A percentile compares a stretch with the other conserved stretches of the same genome.
phyloP scores from a whole-genome alignment of 345 rosid genomes.

The Erodium maritimum region DNA sequence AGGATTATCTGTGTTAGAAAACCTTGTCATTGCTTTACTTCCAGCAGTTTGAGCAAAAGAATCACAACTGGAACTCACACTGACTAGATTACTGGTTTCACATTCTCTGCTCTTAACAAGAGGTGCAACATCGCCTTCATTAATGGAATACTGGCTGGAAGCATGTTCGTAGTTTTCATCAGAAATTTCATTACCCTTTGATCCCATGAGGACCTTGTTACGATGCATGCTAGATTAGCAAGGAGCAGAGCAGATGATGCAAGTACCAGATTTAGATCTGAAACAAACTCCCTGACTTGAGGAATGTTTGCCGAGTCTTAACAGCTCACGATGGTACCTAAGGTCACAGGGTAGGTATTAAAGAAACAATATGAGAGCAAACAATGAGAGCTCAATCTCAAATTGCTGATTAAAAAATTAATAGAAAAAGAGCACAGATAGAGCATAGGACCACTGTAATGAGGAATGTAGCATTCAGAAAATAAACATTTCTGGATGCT shows the following conservation, averaged over 20 bases:
- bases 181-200: conserved; percentile 44
- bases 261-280: conserved; percentile 61
- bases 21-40: conserved; percentile 40
- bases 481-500: too few relatives aligned
- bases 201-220: conserved; percentile 32
- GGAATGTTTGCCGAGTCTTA: conserved; percentile 23
- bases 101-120: conserved; percentile 16
- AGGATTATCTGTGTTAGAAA: conserved; percentile 27
- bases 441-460: too few relatives aligned
- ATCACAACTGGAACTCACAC: conserved; percentile 43
- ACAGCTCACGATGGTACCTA: conserved; percentile 27
- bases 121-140: conserved; percentile 30
- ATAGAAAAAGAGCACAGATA: background rate
- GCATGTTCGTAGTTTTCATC: conserved; percentile 47
- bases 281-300: conserved; percentile 32
- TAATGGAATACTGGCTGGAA: conserved; percentile 48
- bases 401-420: background rate
- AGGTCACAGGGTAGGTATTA: conserved; percentile 9
- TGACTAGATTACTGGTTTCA: conserved; percentile 42
- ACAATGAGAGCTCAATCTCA: background rate
- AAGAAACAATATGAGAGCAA: conserved; percentile 4
- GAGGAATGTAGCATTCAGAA: too few relatives aligned
- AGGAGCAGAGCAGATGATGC: conserved; percentile 70
- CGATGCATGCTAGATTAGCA: conserved; percentile 80
- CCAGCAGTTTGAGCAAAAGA: conserved; percentile 48